These are phyloP conservation scores for Coemansia erecta DNA, from an alignment of 192 early-diverging fungal species.

Conservation along the genomic window DNA sequence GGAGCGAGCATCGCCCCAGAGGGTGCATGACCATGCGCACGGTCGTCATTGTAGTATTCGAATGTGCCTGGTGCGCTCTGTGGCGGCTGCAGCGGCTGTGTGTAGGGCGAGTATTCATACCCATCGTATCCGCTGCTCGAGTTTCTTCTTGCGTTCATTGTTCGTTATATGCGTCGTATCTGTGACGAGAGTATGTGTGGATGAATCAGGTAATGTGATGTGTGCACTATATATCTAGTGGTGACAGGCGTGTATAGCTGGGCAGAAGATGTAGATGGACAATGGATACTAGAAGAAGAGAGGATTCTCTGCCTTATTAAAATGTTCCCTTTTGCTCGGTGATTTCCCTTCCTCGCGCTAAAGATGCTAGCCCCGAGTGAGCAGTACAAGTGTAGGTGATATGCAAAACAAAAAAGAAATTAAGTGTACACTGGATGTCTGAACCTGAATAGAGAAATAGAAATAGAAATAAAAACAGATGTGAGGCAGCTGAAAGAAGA, in stretches of 20 bases:
- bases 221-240: too few relatives aligned
- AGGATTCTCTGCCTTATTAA: background rate
- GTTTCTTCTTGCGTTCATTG: slow-evolving; percentile 6
- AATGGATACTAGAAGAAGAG: background rate
- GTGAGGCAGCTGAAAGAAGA: background rate
- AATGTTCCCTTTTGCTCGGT: background rate
- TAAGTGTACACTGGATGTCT: background rate
- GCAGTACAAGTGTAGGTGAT: background rate
- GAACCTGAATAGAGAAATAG: background rate
- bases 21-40: background rate
- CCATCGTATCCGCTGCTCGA: background rate
- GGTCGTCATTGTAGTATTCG: background rate
- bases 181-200: background rate
- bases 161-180: background rate
- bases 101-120: background rate
- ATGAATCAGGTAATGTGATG: background rate
- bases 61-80: background rate
- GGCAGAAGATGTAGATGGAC: background rate
- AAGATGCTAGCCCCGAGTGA: background rate
- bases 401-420: background rate
- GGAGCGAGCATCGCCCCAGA: too few relatives aligned
- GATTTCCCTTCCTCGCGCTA: background rate
- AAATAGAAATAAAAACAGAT: background rate
- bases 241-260: too few relatives aligned
- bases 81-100: slow-evolving; percentile 2